Evolutionary conservation across 2,329 filamentous ascomycete genomes (phyloP), one percentile per base, ranked within the genome.

Genomic region (Coleophoma crateriformis): DNA sequence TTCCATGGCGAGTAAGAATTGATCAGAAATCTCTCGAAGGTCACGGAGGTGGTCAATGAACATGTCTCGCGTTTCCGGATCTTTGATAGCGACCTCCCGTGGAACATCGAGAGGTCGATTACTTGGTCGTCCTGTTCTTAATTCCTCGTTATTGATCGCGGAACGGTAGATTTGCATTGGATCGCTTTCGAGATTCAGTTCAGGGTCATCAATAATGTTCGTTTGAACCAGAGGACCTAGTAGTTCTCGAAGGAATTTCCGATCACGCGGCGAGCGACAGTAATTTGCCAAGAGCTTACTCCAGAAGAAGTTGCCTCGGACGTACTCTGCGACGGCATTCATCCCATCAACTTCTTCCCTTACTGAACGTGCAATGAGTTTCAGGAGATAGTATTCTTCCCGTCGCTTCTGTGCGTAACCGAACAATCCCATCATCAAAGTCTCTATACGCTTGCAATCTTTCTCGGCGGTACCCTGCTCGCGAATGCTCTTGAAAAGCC

Each of bases 151-250:
- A 71, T 95, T 97, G 71, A 99, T 95, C 13, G 90, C 85, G 5
- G 90, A 94, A 39, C 88, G 83, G 69, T 99, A 97, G 50, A 99
- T 99, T 60, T 97, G 92, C 75, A 97, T 86, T 0, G 94, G 94
- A 63, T 99, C 94, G 65, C 92, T 96, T 69, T 99, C 94, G 22
- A 99, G 76, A 65, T 99, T 92, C 33, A 99, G 75, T 5, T 85
- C 86, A 12, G 90, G 85, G 58, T 96, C 94, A 48, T 96, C 94
- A 48, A 97, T 85, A 61, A 99, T 90, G 63, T 94, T 92, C 64
- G 95, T 88, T 54, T 88, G 87, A 58, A 99, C 87, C 44, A 99
- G 70, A 1, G 88, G 84, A 0, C 90, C 90, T 4, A 97, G 74
- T 2, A 96, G 75, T 57, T 95, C 89, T 53, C 91, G 85, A 60